Conservation (phyloP, 1,284 basidiomycete species). For the Irpex sp. region DNA sequence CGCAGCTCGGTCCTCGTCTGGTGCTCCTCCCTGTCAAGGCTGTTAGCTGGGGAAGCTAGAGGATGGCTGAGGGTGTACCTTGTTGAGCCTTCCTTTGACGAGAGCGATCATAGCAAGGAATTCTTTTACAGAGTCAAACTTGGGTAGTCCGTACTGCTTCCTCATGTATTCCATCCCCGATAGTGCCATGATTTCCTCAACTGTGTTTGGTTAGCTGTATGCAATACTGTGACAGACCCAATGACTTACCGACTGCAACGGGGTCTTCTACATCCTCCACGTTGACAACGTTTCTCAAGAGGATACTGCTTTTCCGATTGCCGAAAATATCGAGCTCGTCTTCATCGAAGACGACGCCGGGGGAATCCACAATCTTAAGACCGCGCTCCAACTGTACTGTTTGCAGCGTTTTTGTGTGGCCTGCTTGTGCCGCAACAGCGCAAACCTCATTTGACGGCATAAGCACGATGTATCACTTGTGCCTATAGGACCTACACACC, state of each 20-base stretch:
- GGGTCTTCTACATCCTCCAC: constrained; percentile 93
- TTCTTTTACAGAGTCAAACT: constrained; percentile 66
- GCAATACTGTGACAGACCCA: background rate
- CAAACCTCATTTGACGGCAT: constrained; percentile 59
- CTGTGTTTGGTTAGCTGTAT: constrained; percentile 32
- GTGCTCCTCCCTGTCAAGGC: constrained; percentile 70
- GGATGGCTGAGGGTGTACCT: constrained; percentile 38
- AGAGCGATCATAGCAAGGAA: constrained; percentile 92
- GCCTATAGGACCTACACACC: constrained; percentile 46
- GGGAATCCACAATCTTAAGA: constrained; percentile 91
- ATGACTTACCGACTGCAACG: constrained; percentile 71
- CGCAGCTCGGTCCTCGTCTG: constrained; percentile 83
- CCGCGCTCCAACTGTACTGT: constrained; percentile 91
- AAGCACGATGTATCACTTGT: constrained; percentile 41
- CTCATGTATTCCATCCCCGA: constrained; percentile 69
- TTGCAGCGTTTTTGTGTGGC: constrained; percentile 94
- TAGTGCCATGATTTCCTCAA: constrained; percentile 80
- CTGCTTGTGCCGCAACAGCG: constrained; percentile 92
- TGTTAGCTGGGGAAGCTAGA: too few relatives aligned
- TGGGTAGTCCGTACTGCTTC: constrained; percentile 80
- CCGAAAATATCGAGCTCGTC: constrained; percentile 48
- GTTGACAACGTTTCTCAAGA: constrained; percentile 91
- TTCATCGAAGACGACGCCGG: constrained; percentile 92
- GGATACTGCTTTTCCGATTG: constrained; percentile 45
- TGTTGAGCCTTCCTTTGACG: constrained; percentile 80